A percentile compares a stretch with the other conserved stretches of the same genome.
Evolutionary conservation across 768 basidiomycete species (phyloP).

Genomic region (Tulasnella sp.): DNA sequence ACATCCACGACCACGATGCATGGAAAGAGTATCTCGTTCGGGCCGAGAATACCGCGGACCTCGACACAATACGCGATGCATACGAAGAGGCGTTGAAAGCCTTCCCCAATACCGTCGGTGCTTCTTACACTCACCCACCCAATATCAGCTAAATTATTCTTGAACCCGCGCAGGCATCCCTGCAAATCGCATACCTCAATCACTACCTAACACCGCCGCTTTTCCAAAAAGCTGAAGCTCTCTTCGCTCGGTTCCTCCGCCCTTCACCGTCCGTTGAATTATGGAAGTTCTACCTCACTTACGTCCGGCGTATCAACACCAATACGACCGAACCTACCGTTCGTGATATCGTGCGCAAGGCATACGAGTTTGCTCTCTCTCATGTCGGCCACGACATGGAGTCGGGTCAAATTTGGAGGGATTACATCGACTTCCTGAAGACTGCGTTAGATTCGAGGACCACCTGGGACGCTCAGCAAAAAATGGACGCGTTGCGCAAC

Average conservation of each 20-base stretch:
- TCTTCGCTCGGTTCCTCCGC: conserved; percentile 84
- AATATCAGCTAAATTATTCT: background rate
- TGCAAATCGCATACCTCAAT: conserved; percentile 76
- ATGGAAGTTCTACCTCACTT: conserved; percentile 89
- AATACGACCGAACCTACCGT: conserved; percentile 41
- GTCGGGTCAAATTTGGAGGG: conserved; percentile 85
- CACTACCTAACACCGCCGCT: conserved; percentile 58
- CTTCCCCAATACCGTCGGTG: conserved; percentile 87
- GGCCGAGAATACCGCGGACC: conserved; percentile 68
- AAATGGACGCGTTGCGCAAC: conserved; percentile 86
- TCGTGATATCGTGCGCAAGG: conserved; percentile 71
- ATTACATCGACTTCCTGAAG: conserved; percentile 85
- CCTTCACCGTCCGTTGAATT: conserved; percentile 82
- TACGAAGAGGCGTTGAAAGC: conserved; percentile 76
- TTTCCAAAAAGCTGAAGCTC: conserved; percentile 68
- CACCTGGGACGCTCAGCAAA: conserved; percentile 93
- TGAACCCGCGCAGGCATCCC: conserved; percentile 48
- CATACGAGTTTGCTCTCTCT: conserved; percentile 88
- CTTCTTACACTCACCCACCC: conserved; percentile 9
- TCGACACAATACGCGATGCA: conserved; percentile 68
- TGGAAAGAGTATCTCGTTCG: conserved; percentile 72
- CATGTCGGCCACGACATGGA: conserved; percentile 89
- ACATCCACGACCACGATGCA: conserved; percentile 65
- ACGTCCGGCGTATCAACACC: conserved; percentile 76
- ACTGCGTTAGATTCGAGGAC: conserved; percentile 57